Percentiles rank a stretch among this genome's conserved stretches.
Conservation (phyloP, 2,329 filamentous ascomycete genomes). For the Colletotrichum sublineola region DNA sequence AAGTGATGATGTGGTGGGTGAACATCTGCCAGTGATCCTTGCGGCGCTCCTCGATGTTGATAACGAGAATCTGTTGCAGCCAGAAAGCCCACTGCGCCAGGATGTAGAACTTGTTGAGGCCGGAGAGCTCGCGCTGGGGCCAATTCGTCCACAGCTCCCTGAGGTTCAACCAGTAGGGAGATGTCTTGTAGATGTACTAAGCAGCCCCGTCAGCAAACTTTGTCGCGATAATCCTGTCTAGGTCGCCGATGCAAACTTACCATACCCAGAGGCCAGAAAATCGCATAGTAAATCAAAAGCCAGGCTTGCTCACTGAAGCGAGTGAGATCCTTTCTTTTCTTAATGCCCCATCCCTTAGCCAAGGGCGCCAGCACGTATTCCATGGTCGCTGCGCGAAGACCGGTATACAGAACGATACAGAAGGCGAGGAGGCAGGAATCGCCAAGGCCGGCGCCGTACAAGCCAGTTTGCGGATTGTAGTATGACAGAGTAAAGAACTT, state of each 20-base stretch:
- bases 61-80: constrained; percentile 93
- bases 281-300: constrained; percentile 85
- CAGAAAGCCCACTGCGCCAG: constrained; percentile 92
- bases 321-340: constrained; percentile 80
- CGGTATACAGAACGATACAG: constrained; percentile 88
- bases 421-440: constrained; percentile 83
- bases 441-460: constrained; percentile 83
- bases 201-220: constrained; percentile 16
- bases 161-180: constrained; percentile 83
- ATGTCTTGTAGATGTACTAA: constrained; percentile 84
- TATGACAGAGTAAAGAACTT: constrained; percentile 93
- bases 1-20: constrained; percentile 92
- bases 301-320: constrained; percentile 96
- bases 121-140: constrained; percentile 81
- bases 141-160: constrained; percentile 86
- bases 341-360: constrained; percentile 79
- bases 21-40: constrained; percentile 99
- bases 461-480: constrained; percentile 75
- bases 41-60: constrained; percentile 92
- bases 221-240: not conserved
- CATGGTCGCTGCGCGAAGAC: constrained; percentile 85
- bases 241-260: constrained; percentile 64
- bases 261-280: constrained; percentile 88
- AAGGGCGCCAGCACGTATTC: constrained; percentile 88
- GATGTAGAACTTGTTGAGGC: constrained; percentile 88